Evolutionary conservation across 2,329 filamentous ascomycete species (phyloP).

Genomic region (Aspergillus sp.): DNA sequence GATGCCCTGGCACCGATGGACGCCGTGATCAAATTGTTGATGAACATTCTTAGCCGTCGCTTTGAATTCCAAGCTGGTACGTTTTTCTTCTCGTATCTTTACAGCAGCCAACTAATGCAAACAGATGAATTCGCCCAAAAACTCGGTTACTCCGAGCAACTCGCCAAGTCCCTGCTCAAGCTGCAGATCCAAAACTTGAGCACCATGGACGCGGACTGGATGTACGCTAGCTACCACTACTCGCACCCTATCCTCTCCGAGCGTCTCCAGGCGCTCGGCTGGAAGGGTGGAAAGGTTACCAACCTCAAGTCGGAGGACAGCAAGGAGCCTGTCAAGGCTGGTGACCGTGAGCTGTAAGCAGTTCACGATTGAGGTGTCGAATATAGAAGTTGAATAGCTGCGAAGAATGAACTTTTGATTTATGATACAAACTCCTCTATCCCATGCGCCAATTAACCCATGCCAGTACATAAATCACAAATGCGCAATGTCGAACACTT

Average conservation of each 20-base stretch:
- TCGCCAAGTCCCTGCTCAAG: conserved; percentile 86
- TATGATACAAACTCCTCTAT: neutral
- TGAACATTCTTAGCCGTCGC: conserved; percentile 90
- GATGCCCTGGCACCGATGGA: conserved; percentile 94
- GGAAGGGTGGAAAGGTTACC: conserved; percentile 56
- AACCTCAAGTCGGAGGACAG: conserved; percentile 47
- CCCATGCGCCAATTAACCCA: too few relatives aligned
- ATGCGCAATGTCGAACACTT: neutral
- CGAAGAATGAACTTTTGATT: conserved; percentile 7
- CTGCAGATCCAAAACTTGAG: conserved; percentile 97
- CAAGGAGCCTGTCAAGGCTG: conserved; percentile 59
- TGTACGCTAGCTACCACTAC: conserved; percentile 98
- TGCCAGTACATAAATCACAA: too few relatives aligned
- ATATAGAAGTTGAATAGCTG: neutral
- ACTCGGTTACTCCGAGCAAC: conserved; percentile 75
- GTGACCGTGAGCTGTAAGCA: conserved; percentile 65
- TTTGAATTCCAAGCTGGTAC: conserved; percentile 91
- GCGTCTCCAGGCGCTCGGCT: conserved; percentile 82
- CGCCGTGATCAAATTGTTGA: conserved; percentile 83
- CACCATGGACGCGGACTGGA: conserved; percentile 97
- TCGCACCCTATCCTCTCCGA: conserved; percentile 95
- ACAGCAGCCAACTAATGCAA: conserved; percentile 13
- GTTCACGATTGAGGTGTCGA: conserved; percentile 4
- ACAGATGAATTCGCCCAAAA: conserved; percentile 73
- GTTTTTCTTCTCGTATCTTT: conserved; percentile 10